A percentile compares a stretch with the other conserved stretches of the same genome.
Evolutionary conservation across 129 eudicot species (phyloP).

Genomic region (Saposhnikovia divaricata): DNA sequence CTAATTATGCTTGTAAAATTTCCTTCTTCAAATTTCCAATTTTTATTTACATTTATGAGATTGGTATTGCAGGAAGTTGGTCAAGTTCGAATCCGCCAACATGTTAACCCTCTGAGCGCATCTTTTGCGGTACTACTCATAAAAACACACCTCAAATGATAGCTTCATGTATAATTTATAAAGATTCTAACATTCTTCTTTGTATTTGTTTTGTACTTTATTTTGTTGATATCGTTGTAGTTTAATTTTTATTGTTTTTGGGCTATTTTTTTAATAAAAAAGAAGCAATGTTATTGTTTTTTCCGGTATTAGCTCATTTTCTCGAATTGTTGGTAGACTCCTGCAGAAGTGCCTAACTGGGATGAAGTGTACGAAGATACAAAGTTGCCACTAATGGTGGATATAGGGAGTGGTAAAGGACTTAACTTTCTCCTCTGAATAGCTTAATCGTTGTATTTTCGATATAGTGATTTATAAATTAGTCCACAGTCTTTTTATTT

Average conservation of each 20-base stretch:
- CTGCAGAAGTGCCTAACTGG: slow-evolving; percentile 77
- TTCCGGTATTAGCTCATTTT: background rate
- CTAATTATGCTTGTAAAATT: background rate
- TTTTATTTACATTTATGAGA: background rate
- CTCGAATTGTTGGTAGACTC: slow-evolving; percentile 35
- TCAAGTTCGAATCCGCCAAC: slow-evolving; percentile 48
- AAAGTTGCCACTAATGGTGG: slow-evolving; percentile 86
- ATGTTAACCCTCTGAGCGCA: slow-evolving; percentile 58
- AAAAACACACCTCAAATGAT: background rate
- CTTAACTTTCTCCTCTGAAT: slow-evolving; percentile 5
- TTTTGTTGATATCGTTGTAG: background rate
- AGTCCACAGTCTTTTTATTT: too few relatives aligned
- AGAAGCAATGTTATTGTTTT: background rate
- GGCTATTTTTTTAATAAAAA: background rate
- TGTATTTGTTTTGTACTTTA: background rate
- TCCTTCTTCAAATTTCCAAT: background rate
- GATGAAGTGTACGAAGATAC: slow-evolving; percentile 63
- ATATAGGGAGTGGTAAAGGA: slow-evolving; percentile 75
- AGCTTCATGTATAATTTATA: background rate
- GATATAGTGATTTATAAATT: too few relatives aligned
- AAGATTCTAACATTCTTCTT: background rate
- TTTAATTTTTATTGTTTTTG: background rate
- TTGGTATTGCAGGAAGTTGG: slow-evolving; percentile 37
- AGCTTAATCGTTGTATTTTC: too few relatives aligned
- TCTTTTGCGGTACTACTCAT: background rate